Evolutionary conservation across 2,329 filamentous ascomycete species (phyloP).

Genomic region (Botryosphaeria dothidea): DNA sequence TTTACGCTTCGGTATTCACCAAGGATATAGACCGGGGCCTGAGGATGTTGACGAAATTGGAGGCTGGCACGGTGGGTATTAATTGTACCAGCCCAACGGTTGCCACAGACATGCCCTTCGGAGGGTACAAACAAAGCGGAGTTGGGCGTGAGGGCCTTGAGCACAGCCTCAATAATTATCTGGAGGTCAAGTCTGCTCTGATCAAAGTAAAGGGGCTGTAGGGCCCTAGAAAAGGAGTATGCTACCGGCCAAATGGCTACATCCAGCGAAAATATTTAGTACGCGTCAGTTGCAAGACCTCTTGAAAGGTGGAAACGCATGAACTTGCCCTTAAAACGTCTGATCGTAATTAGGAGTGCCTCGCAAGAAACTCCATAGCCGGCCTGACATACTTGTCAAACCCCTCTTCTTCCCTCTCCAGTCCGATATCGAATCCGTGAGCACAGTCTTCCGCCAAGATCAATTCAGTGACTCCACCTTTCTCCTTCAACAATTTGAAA

Average conservation of each 20-base stretch:
- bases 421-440: neutral
- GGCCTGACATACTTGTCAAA: neutral
- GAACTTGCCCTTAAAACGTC: no score
- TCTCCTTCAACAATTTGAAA: neutral
- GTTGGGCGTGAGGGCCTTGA: neutral
- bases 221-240: neutral
- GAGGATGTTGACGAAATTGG: neutral
- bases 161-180: slow-evolving; percentile 22
- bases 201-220: slow-evolving; percentile 26
- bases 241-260: no score
- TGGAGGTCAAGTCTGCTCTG: slow-evolving; percentile 38
- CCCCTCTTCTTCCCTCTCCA: neutral
- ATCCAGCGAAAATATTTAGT: no score
- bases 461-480: neutral
- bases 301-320: no score
- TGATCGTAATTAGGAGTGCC: neutral
- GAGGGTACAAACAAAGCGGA: neutral
- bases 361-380: neutral
- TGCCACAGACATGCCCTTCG: neutral
- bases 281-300: no score
- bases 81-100: neutral
- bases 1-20: neutral
- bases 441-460: neutral
- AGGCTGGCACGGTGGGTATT: neutral
- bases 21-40: neutral